phyloP scores from a whole-genome alignment of 768 basidiomycete species.

The Pholiota molesta region DNA sequence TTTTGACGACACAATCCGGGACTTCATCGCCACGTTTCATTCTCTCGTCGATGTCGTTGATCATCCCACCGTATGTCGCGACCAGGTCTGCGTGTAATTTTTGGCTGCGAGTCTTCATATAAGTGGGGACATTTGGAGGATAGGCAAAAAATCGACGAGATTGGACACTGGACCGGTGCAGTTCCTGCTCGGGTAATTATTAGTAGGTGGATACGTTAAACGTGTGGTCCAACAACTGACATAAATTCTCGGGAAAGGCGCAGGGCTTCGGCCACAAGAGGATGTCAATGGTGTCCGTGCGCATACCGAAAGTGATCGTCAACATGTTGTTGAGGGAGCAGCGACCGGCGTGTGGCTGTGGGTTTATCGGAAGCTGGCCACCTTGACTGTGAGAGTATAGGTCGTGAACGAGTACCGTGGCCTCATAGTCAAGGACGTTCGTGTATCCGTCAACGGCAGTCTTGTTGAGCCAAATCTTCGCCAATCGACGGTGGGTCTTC shows the following conservation, averaged over 20 bases:
- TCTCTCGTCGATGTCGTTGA: slow-evolving; percentile 37
- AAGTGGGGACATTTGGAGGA: slow-evolving; percentile 44
- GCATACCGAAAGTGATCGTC: slow-evolving; percentile 43
- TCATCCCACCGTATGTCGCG: slow-evolving; percentile 40
- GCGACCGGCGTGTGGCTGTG: slow-evolving; percentile 41
- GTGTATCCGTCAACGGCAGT: slow-evolving; percentile 39
- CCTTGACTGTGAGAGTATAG: slow-evolving; percentile 35
- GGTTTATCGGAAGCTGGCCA: slow-evolving; percentile 39
- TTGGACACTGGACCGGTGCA: slow-evolving; percentile 48
- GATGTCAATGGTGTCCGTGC: slow-evolving; percentile 41
- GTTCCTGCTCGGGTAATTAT: slow-evolving; percentile 27
- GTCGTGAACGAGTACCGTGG: slow-evolving; percentile 38
- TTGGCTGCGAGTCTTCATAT: slow-evolving; percentile 38
- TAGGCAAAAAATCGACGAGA: slow-evolving; percentile 44
- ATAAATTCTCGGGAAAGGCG: slow-evolving; percentile 47
- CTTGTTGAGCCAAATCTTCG: slow-evolving; percentile 32
- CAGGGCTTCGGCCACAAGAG: slow-evolving; percentile 38
- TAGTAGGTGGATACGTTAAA: background rate
- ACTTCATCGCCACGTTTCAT: slow-evolving; percentile 39
- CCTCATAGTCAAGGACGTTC: slow-evolving; percentile 40
- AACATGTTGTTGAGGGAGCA: slow-evolving; percentile 49
- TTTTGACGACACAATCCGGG: slow-evolving; percentile 47
- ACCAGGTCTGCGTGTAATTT: slow-evolving; percentile 42
- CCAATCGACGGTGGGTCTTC: slow-evolving; percentile 47
- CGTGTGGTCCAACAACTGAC: slow-evolving; percentile 25